A percentile compares a stretch with the other conserved stretches of the same genome.
Evolutionary conservation across 257 asterid species (phyloP).

Genomic region (Lycium barbarum): DNA sequence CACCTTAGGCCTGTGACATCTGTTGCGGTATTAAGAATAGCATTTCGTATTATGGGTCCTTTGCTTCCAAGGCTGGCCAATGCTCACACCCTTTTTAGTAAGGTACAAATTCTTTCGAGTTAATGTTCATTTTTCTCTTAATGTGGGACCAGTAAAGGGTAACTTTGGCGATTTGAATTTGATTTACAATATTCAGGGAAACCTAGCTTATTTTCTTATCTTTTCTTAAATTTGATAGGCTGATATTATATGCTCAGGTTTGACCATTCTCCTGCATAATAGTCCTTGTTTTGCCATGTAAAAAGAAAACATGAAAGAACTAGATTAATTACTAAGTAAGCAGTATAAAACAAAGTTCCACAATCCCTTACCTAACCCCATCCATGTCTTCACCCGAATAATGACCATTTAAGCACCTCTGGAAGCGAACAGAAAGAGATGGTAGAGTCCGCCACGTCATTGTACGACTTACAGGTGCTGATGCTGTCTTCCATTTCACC

Average conservation of each 20-base stretch:
- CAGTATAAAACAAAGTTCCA: not conserved
- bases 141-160: slow-evolving; percentile 5
- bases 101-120: slow-evolving; percentile 53
- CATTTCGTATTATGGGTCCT: slow-evolving; percentile 96
- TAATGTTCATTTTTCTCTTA: not conserved
- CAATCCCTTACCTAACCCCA: not conserved
- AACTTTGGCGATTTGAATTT: slow-evolving; percentile 2
- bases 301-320: not conserved
- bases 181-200: not conserved
- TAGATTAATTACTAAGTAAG: not conserved
- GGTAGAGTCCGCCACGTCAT: not conserved
- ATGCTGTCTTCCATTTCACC: not conserved
- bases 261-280: not conserved
- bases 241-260: not conserved
- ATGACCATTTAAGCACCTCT: slow-evolving; percentile 34
- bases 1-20: slow-evolving; percentile 96
- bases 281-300: not conserved
- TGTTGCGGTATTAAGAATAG: slow-evolving; percentile 86
- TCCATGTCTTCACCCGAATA: slow-evolving; percentile 26
- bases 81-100: slow-evolving; percentile 84
- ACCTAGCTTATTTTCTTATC: slow-evolving; percentile 1
- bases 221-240: slow-evolving; percentile 15
- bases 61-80: slow-evolving; percentile 92
- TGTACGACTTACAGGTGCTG: not conserved
- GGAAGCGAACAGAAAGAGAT: slow-evolving; percentile 28